Percentiles rank a stretch among this genome's conserved stretches.
These are phyloP conservation scores for Talaromyces sp. DNA, from an alignment of 2,329 filamentous ascomycete species.

Conservation along the genomic window DNA sequence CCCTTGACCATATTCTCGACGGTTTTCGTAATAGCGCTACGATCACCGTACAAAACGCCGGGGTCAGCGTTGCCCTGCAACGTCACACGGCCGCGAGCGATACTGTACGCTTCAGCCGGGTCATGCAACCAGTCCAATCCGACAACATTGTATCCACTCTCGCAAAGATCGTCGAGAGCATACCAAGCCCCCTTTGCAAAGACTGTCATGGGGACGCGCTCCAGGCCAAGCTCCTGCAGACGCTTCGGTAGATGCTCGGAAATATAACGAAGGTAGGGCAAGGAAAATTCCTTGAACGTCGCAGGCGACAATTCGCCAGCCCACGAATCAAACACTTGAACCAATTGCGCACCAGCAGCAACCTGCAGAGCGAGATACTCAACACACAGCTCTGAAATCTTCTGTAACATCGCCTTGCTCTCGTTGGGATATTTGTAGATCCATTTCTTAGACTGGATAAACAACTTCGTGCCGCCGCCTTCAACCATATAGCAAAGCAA, in stretches of 20 bases:
- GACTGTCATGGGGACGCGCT: conserved; percentile 90
- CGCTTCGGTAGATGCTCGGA: conserved; percentile 73
- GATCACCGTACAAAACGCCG: conserved; percentile 83
- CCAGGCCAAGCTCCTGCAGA: conserved; percentile 70
- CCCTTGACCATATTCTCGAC: conserved; percentile 86
- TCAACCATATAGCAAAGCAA: conserved; percentile 99
- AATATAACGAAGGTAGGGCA: conserved; percentile 84
- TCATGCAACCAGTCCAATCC: conserved; percentile 95
- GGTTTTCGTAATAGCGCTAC: conserved; percentile 73
- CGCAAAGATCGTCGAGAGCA: conserved; percentile 80
- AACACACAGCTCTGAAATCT: conserved; percentile 91
- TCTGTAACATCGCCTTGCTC: conserved; percentile 77
- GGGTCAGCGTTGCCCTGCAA: conserved; percentile 96
- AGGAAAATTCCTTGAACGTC: conserved; percentile 78
- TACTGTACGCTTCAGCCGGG: conserved; percentile 75
- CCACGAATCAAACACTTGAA: conserved; percentile 99
- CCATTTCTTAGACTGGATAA: conserved; percentile 94
- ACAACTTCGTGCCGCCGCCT: conserved; percentile 92
- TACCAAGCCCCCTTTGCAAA: conserved; percentile 99
- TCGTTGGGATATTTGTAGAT: conserved; percentile 84
- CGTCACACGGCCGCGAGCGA: conserved; percentile 74
- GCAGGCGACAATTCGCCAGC: conserved; percentile 86
- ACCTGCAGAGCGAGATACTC: conserved; percentile 93
- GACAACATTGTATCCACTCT: conserved; percentile 88
- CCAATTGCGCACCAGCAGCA: conserved; percentile 85